phyloP scores from a whole-genome alignment of 2,329 filamentous ascomycete genomes.

The Ascochyta pisi region DNA sequence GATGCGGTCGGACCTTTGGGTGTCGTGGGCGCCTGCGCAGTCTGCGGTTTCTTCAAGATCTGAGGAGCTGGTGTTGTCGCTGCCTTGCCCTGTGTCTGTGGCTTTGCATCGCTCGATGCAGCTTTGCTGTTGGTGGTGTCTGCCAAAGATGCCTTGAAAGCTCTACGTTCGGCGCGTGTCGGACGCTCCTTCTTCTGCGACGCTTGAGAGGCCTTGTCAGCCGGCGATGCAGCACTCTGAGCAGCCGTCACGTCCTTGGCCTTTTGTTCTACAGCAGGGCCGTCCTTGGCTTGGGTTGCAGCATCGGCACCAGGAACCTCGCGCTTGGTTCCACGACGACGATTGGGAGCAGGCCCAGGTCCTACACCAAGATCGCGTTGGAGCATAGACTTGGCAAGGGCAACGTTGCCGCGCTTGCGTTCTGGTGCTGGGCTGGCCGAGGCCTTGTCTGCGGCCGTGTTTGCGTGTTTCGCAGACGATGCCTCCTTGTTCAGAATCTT shows the following conservation, averaged over 20 bases:
- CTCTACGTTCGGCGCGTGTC: slow-evolving; percentile 48
- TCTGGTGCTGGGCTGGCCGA: slow-evolving; percentile 53
- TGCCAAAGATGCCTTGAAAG: slow-evolving; percentile 45
- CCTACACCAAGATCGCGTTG: slow-evolving; percentile 67
- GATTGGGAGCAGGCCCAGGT: slow-evolving; percentile 51
- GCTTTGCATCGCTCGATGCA: slow-evolving; percentile 30
- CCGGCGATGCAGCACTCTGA: slow-evolving; percentile 18
- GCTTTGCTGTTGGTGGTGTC: slow-evolving; percentile 44
- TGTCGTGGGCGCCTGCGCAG: slow-evolving; percentile 28
- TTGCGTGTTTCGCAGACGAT: slow-evolving; percentile 39
- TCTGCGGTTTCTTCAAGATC: slow-evolving; percentile 51
- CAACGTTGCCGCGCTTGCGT: slow-evolving; percentile 61
- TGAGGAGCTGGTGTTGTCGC: slow-evolving; percentile 38
- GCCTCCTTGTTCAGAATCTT: slow-evolving; percentile 63
- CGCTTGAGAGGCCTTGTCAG: slow-evolving; percentile 38
- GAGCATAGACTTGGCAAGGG: slow-evolving; percentile 64
- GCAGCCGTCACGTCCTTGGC: slow-evolving; percentile 34
- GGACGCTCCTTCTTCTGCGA: slow-evolving; percentile 49
- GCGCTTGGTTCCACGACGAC: slow-evolving; percentile 49
- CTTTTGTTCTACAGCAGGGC: slow-evolving; percentile 36
- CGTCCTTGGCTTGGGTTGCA: slow-evolving; percentile 33
- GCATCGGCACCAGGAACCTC: slow-evolving; percentile 38
- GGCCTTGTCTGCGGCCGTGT: slow-evolving; percentile 43
- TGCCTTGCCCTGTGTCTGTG: slow-evolving; percentile 33
- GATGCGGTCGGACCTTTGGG: slow-evolving; percentile 43